These are phyloP conservation scores for Biscogniauxia marginata DNA, from an alignment of 2,329 filamentous ascomycete species.

Conservation along the genomic window DNA sequence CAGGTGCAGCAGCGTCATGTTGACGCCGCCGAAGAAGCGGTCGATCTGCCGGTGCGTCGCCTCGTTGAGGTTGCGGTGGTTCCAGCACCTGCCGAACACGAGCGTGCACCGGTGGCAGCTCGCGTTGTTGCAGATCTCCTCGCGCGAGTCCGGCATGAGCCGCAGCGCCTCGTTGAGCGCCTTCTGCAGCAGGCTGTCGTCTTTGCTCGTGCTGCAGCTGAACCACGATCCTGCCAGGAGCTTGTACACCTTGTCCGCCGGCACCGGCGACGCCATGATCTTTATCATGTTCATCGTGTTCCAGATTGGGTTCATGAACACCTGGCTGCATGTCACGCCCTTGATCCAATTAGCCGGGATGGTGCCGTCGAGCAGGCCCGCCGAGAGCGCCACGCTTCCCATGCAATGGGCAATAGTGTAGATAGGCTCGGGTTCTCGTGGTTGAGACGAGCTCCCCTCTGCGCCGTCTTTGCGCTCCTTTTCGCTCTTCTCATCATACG, in stretches of 20 bases:
- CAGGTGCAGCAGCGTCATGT: slow-evolving; percentile 55
- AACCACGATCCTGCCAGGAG: slow-evolving; percentile 53
- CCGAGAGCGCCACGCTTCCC: slow-evolving; percentile 57
- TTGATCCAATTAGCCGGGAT: slow-evolving; percentile 56
- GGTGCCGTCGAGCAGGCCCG: slow-evolving; percentile 61
- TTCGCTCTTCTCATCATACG: not conserved
- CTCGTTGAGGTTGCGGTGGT: slow-evolving; percentile 63
- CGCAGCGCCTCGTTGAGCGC: slow-evolving; percentile 55
- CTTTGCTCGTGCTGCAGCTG: slow-evolving; percentile 45
- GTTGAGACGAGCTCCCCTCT: not conserved
- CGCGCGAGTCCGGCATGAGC: slow-evolving; percentile 52
- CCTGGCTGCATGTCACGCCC: slow-evolving; percentile 59
- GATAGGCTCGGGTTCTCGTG: slow-evolving; percentile 31
- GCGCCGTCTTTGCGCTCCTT: not conserved
- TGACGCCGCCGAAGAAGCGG: slow-evolving; percentile 61
- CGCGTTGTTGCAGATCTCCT: slow-evolving; percentile 61
- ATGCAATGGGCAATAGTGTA: slow-evolving; percentile 64
- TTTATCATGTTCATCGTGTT: slow-evolving; percentile 56
- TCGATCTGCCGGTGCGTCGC: slow-evolving; percentile 62
- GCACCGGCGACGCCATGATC: slow-evolving; percentile 45
- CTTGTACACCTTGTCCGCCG: slow-evolving; percentile 50
- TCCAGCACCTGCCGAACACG: slow-evolving; percentile 64
- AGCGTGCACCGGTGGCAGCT: slow-evolving; percentile 60
- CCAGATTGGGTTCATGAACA: slow-evolving; percentile 64
- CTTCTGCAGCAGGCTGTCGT: slow-evolving; percentile 50